Evolutionary conservation across 768 basidiomycete genomes (phyloP), one percentile per base, ranked within the genome.

Genomic region (Suillus variegatus): DNA sequence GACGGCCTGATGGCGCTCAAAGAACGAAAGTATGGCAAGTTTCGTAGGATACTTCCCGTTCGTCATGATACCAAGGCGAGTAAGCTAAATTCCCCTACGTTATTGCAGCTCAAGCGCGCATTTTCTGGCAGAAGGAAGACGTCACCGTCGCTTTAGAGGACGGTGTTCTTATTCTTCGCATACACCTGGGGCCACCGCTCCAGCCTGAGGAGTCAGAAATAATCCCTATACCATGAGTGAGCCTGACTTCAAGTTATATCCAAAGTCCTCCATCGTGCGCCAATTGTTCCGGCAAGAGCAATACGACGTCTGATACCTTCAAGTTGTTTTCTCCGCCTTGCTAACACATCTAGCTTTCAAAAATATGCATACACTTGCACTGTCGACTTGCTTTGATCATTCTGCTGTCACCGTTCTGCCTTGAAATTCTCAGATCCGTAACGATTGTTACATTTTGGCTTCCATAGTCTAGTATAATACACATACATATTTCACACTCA

Each of bases 111-210:
- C 58, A 52, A 54, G 64, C 47, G 52, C 41, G 35, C 47, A 64
- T 41, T 61, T 66, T 54, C 18, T 66, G 10, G 60, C 69, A 88
- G 88, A 76, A 81, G 70, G 80, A 83, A 71, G 85, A 90, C 69
- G 73, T 90, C 61, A 73, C 78, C 36, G 86, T 84, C 40, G 76
- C 79, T 61, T 82, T 91, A 78, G 82, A 83, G 68, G 84, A 88
- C 71, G 89, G 89, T 43, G 74, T 91, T 60, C 82, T 91, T 55
- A 81, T 80, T 22, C 73, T 91, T 71, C 85, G 75, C 69, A 82
- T 91, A 67, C 75, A 81, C 60, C 81, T 80, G 66, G 87, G 86
- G 9, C 73, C 78, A 22, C 82, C 84, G 12, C 80, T 77, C 66
- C 66, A 77, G 62, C 69, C 73, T 40, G 81, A 86, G 64, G 78